These are phyloP conservation scores for Niveomyces coronatus DNA, from an alignment of 2,329 filamentous ascomycete species.

Conservation along the genomic window DNA sequence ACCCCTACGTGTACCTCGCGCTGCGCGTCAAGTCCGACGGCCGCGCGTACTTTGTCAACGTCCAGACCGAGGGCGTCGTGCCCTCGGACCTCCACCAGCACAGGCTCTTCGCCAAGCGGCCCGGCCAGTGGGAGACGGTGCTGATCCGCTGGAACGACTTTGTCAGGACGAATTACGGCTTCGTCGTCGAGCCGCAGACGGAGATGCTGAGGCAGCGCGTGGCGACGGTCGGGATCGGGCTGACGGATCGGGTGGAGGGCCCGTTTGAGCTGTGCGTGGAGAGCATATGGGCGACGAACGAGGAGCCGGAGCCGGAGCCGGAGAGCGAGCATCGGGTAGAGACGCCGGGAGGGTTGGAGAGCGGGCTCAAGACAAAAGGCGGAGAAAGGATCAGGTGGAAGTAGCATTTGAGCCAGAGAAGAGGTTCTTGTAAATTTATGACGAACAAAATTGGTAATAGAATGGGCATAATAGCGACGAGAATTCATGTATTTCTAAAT, in stretches of 20 bases:
- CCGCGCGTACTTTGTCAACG: slow-evolving; percentile 84
- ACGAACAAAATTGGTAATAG: not conserved
- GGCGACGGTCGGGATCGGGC: slow-evolving; percentile 71
- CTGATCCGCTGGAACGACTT: slow-evolving; percentile 85
- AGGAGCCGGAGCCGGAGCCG: slow-evolving; percentile 16
- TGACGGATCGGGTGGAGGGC: slow-evolving; percentile 82
- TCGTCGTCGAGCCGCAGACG: slow-evolving; percentile 85
- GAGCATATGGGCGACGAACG: slow-evolving; percentile 82
- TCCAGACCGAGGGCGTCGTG: slow-evolving; percentile 89
- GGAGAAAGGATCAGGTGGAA: slow-evolving; percentile 30
- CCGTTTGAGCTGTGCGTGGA: slow-evolving; percentile 82
- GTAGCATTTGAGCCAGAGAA: not conserved
- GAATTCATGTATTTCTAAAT: not conserved
- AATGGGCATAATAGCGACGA: not conserved
- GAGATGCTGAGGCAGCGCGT: slow-evolving; percentile 83
- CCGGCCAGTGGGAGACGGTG: slow-evolving; percentile 92
- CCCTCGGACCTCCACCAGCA: slow-evolving; percentile 96
- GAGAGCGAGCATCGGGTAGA: slow-evolving; percentile 14
- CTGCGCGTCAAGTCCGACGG: slow-evolving; percentile 85
- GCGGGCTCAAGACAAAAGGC: slow-evolving; percentile 26
- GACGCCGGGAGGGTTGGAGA: no score
- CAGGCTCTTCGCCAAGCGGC: slow-evolving; percentile 65
- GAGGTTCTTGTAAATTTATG: not conserved
- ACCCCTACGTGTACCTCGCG: slow-evolving; percentile 79
- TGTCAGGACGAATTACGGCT: slow-evolving; percentile 86